Evolutionary conservation across 2,329 filamentous ascomycete species (phyloP).

Genomic region (Xylariaceae sp.): DNA sequence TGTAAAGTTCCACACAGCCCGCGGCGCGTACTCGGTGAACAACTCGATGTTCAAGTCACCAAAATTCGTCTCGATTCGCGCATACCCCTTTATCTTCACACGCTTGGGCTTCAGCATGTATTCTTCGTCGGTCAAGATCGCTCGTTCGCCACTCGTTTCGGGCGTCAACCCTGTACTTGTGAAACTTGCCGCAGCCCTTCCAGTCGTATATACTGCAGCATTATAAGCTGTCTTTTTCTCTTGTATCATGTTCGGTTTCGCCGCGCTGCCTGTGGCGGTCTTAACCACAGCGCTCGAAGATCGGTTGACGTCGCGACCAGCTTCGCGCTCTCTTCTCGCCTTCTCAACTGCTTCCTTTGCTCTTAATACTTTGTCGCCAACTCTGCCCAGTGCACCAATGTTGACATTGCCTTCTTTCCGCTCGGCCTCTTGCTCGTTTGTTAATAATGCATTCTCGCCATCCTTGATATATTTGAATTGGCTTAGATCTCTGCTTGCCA

Average conservation of each 20-base stretch:
- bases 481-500: conserved; percentile 74
- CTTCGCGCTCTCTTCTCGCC: conserved; percentile 68
- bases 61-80: conserved; percentile 77
- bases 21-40: conserved; percentile 83
- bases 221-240: conserved; percentile 68
- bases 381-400: conserved; percentile 69
- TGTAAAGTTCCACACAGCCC: conserved; percentile 96
- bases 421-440: conserved; percentile 65
- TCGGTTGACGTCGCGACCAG: conserved; percentile 54
- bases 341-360: conserved; percentile 93
- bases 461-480: conserved; percentile 87
- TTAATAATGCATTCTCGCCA: conserved; percentile 63
- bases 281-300: conserved; percentile 41
- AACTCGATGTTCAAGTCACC: conserved; percentile 86
- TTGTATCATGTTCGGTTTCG: conserved; percentile 43
- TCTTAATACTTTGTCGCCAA: conserved; percentile 75
- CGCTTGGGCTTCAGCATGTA: conserved; percentile 91
- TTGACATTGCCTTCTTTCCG: conserved; percentile 68
- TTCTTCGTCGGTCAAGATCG: conserved; percentile 85
- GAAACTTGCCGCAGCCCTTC: conserved; percentile 85
- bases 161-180: conserved; percentile 92
- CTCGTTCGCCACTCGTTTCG: conserved; percentile 81
- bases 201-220: conserved; percentile 84
- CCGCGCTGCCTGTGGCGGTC: conserved; percentile 27
- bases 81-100: conserved; percentile 87